A percentile compares a stretch with the other conserved stretches of the same genome.
Evolutionary conservation across 495 filamentous ascomycete species (phyloP).

Genomic region (Pseudoneurospora amorphoporcata): DNA sequence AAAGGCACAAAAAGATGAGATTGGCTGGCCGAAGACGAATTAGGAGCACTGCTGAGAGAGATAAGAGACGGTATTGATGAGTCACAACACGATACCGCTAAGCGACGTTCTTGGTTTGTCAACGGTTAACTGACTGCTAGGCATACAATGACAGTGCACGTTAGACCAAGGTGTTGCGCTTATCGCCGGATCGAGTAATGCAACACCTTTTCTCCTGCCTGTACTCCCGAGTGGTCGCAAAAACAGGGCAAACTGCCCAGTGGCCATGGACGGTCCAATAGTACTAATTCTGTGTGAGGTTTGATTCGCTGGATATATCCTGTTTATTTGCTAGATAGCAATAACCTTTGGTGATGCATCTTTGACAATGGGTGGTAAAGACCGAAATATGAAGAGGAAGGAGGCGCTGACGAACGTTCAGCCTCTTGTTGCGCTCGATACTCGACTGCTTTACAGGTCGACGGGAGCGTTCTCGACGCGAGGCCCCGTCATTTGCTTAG

Average conservation of each 20-base stretch:
- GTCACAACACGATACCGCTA: neutral
- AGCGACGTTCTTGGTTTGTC: neutral
- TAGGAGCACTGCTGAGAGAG: neutral
- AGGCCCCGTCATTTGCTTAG: neutral
- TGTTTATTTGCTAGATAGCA: neutral
- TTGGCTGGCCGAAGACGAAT: neutral
- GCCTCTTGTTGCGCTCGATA: neutral
- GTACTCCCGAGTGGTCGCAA: neutral
- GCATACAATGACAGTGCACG: neutral
- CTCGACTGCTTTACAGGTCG: neutral
- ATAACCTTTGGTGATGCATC: neutral
- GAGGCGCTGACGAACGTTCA: neutral
- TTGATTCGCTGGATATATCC: neutral
- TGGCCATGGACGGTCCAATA: neutral
- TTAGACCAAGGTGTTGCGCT: neutral
- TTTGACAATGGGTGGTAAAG: neutral
- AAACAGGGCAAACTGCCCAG: neutral
- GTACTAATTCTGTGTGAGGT: neutral
- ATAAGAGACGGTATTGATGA: neutral
- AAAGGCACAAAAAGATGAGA: neutral
- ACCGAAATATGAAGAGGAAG: neutral
- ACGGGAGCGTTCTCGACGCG: neutral
- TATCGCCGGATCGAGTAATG: neutral
- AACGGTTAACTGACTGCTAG: neutral
- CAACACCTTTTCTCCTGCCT: neutral